Percentiles rank a stretch among this genome's conserved stretches.
These are phyloP conservation scores for Clonostachys byssicola DNA, from an alignment of 2,329 filamentous ascomycete genomes.

Conservation along the genomic window DNA sequence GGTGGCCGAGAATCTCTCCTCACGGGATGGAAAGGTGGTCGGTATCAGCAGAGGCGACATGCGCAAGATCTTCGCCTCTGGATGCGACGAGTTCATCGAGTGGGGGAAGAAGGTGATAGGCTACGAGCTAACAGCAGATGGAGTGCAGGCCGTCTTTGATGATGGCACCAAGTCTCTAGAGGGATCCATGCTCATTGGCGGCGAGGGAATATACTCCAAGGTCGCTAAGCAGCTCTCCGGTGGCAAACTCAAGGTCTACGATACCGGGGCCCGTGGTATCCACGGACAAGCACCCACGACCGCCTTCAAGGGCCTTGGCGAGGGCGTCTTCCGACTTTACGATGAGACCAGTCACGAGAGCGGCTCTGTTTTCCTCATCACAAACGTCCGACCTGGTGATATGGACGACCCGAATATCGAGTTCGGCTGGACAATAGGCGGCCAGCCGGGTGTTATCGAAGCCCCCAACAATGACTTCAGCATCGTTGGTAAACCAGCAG, in stretches of 20 bases:
- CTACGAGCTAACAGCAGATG: slow-evolving; percentile 50
- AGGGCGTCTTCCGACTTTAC: slow-evolving; percentile 55
- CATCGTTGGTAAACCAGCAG: slow-evolving; percentile 51
- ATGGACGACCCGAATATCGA: slow-evolving; percentile 51
- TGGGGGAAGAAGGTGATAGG: slow-evolving; percentile 53
- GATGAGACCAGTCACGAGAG: slow-evolving; percentile 44
- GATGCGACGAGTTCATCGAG: slow-evolving; percentile 48
- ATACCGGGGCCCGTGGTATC: slow-evolving; percentile 59
- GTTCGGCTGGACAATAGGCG: slow-evolving; percentile 63
- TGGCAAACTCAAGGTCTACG: slow-evolving; percentile 56
- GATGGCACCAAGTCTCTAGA: slow-evolving; percentile 56
- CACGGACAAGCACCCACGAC: slow-evolving; percentile 60
- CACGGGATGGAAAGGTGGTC: slow-evolving; percentile 53
- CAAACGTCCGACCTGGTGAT: slow-evolving; percentile 57
- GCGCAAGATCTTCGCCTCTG: slow-evolving; percentile 52
- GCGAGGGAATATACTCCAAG: slow-evolving; percentile 58
- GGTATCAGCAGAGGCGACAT: slow-evolving; percentile 62
- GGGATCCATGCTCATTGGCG: slow-evolving; percentile 55
- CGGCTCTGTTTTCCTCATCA: slow-evolving; percentile 47
- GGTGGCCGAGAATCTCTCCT: slow-evolving; percentile 29
- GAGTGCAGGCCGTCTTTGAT: slow-evolving; percentile 53
- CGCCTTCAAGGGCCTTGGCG: slow-evolving; percentile 57
- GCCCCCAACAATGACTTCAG: slow-evolving; percentile 57
- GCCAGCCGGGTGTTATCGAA: slow-evolving; percentile 49
- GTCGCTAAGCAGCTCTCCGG: slow-evolving; percentile 55